A percentile compares a stretch with the other conserved stretches of the same genome.
Conservation (phyloP, 805 yeast genomes). For the Cyberlindnera japonica region DNA sequence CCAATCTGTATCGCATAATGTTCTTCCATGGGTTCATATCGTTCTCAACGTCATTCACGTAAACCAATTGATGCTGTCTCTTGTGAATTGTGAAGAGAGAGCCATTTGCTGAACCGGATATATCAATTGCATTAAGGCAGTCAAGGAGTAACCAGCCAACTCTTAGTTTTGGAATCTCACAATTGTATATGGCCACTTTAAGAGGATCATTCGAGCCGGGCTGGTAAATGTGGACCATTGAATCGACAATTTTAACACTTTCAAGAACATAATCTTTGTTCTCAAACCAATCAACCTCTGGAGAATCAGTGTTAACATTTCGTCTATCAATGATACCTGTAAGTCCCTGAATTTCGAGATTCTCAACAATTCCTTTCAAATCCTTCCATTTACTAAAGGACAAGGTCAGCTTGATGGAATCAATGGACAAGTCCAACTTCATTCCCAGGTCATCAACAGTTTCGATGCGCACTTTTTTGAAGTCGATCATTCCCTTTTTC, state of each 20-base stretch:
- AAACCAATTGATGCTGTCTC: slow-evolving; percentile 56
- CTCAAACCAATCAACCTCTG: slow-evolving; percentile 30
- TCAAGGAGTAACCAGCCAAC: slow-evolving; percentile 59
- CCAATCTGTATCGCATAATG: slow-evolving; percentile 43
- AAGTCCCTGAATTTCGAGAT: slow-evolving; percentile 74
- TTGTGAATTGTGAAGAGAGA: slow-evolving; percentile 76
- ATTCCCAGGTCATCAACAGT: slow-evolving; percentile 67
- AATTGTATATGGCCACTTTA: slow-evolving; percentile 56
- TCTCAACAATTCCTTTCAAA: slow-evolving; percentile 80
- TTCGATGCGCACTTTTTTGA: slow-evolving; percentile 68
- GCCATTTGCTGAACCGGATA: slow-evolving; percentile 71
- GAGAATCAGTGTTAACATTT: slow-evolving; percentile 13
- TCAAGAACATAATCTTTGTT: slow-evolving; percentile 39
- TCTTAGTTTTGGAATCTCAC: slow-evolving; percentile 60
- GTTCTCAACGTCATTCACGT: slow-evolving; percentile 35
- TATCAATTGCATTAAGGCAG: slow-evolving; percentile 63
- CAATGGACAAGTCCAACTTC: slow-evolving; percentile 75
- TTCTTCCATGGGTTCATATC: slow-evolving; percentile 45
- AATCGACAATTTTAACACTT: slow-evolving; percentile 47
- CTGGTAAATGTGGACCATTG: slow-evolving; percentile 38
- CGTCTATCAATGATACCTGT: slow-evolving; percentile 80
- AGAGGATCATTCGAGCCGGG: slow-evolving; percentile 19
- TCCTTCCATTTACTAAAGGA: slow-evolving; percentile 83
- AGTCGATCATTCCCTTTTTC: slow-evolving; percentile 79
- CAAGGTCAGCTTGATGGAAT: slow-evolving; percentile 72